Conservation (phyloP, 2,329 filamentous ascomycete genomes). For the Ophiostoma ulmi region DNA sequence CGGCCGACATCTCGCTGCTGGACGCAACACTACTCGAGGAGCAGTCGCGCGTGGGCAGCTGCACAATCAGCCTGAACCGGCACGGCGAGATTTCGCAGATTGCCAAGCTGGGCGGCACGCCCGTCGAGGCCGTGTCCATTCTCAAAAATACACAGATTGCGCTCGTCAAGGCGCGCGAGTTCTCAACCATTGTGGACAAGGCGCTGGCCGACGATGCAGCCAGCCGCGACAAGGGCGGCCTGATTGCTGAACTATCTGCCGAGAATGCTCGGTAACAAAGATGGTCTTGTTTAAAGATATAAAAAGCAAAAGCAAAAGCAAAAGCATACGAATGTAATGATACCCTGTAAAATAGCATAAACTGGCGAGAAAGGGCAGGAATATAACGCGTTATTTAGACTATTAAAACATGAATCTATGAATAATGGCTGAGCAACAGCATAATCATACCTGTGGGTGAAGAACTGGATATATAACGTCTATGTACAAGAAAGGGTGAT, state of each 20-base stretch:
- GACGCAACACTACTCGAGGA: slow-evolving; percentile 72
- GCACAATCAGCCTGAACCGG: slow-evolving; percentile 80
- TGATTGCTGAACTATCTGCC: slow-evolving; percentile 71
- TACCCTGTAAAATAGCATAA: slow-evolving; percentile 26
- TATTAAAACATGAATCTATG: neutral
- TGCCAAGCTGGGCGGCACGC: slow-evolving; percentile 79
- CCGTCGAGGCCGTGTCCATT: slow-evolving; percentile 73
- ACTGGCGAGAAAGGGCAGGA: slow-evolving; percentile 12
- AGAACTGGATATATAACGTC: neutral
- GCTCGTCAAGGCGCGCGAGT: slow-evolving; percentile 71
- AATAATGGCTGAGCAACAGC: neutral
- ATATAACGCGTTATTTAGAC: neutral
- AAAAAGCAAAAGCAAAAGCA: neutral
- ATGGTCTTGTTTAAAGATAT: slow-evolving; percentile 2
- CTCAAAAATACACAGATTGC: slow-evolving; percentile 72
- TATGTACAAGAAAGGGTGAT: neutral
- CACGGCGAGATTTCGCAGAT: slow-evolving; percentile 89
- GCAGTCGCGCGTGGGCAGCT: slow-evolving; percentile 65
- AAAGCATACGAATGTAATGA: slow-evolving; percentile 25
- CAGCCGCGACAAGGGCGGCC: slow-evolving; percentile 69
- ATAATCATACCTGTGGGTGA: neutral
- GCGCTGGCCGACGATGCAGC: slow-evolving; percentile 73
- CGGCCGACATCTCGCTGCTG: slow-evolving; percentile 65
- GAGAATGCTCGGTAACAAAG: slow-evolving; percentile 70
- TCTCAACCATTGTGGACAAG: slow-evolving; percentile 67